Evolutionary conservation across 2,329 filamentous ascomycete genomes (phyloP).

Genomic region (Arthrocladium fulminans): DNA sequence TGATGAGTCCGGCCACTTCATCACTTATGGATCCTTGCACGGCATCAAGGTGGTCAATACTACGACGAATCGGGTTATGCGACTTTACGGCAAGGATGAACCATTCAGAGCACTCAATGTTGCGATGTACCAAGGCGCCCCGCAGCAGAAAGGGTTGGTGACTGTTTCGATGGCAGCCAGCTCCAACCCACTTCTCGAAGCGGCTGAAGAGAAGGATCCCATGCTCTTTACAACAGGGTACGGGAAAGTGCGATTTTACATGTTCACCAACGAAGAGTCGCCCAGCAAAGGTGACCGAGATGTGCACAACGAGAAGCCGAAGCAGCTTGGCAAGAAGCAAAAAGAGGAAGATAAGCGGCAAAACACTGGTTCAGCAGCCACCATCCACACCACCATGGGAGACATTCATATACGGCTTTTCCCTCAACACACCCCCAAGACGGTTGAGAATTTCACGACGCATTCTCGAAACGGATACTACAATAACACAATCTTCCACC

Average conservation of each 20-base stretch:
- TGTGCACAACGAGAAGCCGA: slow-evolving; percentile 93
- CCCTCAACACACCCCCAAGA: slow-evolving; percentile 83
- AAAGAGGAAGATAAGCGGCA: slow-evolving; percentile 50
- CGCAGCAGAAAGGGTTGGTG: slow-evolving; percentile 84
- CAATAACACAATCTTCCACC: slow-evolving; percentile 95
- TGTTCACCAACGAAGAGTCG: slow-evolving; percentile 88
- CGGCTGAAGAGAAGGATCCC: slow-evolving; percentile 83
- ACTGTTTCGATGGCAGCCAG: slow-evolving; percentile 97
- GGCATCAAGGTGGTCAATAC: slow-evolving; percentile 95
- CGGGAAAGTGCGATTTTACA: slow-evolving; percentile 88
- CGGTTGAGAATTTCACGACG: slow-evolving; percentile 95
- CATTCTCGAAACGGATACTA: slow-evolving; percentile 88
- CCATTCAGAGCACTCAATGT: slow-evolving; percentile 75
- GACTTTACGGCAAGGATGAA: slow-evolving; percentile 84
- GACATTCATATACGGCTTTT: slow-evolving; percentile 92
- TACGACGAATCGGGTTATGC: slow-evolving; percentile 83
- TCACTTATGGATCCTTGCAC: slow-evolving; percentile 84
- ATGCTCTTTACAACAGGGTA: slow-evolving; percentile 77
- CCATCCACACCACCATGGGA: slow-evolving; percentile 85
- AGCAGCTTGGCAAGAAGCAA: slow-evolving; percentile 46
- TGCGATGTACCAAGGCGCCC: slow-evolving; percentile 85
- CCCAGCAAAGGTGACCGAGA: slow-evolving; percentile 78
- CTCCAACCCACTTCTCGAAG: slow-evolving; percentile 81
- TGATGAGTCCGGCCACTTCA: slow-evolving; percentile 91
- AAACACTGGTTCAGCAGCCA: slow-evolving; percentile 68